Conservation (phyloP, 805 yeast species). For the Starmera quercuum region DNA sequence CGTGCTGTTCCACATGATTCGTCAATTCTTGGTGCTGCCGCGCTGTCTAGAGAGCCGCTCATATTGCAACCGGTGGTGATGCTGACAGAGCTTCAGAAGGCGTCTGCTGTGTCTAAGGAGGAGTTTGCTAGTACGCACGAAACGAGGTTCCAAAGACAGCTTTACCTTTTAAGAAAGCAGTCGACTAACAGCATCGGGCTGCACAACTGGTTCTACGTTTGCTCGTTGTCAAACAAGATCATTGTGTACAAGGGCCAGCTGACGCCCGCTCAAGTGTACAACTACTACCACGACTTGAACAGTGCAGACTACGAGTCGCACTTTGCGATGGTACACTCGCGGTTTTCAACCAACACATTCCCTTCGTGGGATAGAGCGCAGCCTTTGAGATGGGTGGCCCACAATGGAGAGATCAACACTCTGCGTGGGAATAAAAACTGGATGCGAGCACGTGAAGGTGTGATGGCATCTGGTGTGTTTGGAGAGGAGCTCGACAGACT, state of each 20-base stretch:
- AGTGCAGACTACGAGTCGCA: conserved; percentile 92
- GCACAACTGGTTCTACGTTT: conserved; percentile 96
- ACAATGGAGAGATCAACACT: conserved; percentile 97
- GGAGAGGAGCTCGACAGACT: conserved; percentile 88
- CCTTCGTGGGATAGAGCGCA: conserved; percentile 99
- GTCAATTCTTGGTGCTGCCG: conserved; percentile 91
- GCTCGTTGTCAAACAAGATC: conserved; percentile 81
- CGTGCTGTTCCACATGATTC: conserved; percentile 92
- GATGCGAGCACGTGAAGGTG: conserved; percentile 99
- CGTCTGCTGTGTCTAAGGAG: conserved; percentile 28
- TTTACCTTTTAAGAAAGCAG: conserved; percentile 83
- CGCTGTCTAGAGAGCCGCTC: conserved; percentile 85
- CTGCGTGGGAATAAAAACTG: conserved; percentile 96
- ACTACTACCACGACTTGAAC: conserved; percentile 86
- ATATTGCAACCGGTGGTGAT: conserved; percentile 93
- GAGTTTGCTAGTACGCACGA: conserved; percentile 51
- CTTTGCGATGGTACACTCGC: conserved; percentile 92
- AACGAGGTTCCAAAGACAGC: conserved; percentile 69
- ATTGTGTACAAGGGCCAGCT: conserved; percentile 97
- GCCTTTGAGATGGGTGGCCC: conserved; percentile 95
- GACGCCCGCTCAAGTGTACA: conserved; percentile 93
- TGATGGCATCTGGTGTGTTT: conserved; percentile 79
- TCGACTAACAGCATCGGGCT: conserved; percentile 86
- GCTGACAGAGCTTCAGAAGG: conserved; percentile 40
- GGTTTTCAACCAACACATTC: conserved; percentile 96